Evolutionary conservation across 1,284 basidiomycete genomes (phyloP).

Genomic region (Leccinum solheimii): DNA sequence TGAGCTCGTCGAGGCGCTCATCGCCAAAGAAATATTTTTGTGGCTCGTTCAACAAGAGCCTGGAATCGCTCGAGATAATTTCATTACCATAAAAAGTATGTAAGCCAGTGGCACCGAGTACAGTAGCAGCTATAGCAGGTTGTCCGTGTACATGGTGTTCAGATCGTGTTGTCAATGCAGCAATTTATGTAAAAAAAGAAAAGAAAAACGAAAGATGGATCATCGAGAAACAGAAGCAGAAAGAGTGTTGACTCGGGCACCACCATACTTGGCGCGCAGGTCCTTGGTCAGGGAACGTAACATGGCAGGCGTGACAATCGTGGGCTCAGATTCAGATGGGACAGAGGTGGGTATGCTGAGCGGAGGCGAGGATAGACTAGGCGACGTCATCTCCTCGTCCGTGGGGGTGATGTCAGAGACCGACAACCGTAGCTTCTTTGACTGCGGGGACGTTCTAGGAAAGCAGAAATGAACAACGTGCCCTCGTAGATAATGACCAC

Average conservation of each 20-base stretch:
- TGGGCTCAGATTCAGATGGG: constrained; percentile 31
- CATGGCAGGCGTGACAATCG: constrained; percentile 65
- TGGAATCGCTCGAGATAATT: background rate
- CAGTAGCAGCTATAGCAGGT: background rate
- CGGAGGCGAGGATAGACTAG: constrained; percentile 37
- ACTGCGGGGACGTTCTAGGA: constrained; percentile 26
- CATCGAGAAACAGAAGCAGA: constrained; percentile 13
- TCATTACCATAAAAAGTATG: constrained; percentile 25
- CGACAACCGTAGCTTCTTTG: constrained; percentile 47
- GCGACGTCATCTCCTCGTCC: constrained; percentile 26
- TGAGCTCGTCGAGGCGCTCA: constrained; percentile 17
- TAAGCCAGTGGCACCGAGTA: background rate
- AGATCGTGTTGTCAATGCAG: background rate
- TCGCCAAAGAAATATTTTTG: background rate
- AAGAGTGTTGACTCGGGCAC: background rate
- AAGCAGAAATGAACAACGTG: background rate
- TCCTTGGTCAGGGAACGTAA: constrained; percentile 62
- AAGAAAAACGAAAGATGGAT: constrained; percentile 2
- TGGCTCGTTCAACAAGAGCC: background rate
- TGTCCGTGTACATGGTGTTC: constrained; percentile 10
- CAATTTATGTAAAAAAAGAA: background rate
- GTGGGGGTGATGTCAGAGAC: constrained; percentile 32
- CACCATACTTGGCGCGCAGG: constrained; percentile 54
- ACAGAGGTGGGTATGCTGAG: constrained; percentile 40
- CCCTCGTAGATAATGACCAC: background rate